Evolutionary conservation across 2,329 filamentous ascomycete species (phyloP).

Genomic region (Beauveria asiatica): DNA sequence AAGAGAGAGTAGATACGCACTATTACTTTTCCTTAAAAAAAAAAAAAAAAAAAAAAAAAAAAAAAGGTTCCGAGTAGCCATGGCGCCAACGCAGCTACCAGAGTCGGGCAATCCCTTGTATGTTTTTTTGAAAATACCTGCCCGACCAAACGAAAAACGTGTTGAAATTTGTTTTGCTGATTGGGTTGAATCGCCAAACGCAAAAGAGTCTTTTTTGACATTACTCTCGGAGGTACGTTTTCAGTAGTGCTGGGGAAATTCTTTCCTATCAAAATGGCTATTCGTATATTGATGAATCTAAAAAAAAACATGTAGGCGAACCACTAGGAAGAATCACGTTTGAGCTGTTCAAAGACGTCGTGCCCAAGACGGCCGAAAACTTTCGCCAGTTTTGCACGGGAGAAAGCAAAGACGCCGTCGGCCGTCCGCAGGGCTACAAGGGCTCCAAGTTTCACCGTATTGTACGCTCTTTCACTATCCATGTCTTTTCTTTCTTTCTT

Average conservation of each 20-base stretch:
- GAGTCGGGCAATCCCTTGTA: slow-evolving; percentile 40
- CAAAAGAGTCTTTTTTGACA: slow-evolving; percentile 60
- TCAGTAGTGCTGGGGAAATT: too few species aligned
- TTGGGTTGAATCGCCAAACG: not conserved
- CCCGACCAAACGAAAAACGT: too few species aligned
- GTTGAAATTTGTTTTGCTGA: not conserved
- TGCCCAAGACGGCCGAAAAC: slow-evolving; percentile 88
- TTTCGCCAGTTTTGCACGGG: slow-evolving; percentile 96
- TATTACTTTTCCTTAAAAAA: too few species aligned
- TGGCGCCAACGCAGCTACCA: slow-evolving; percentile 38
- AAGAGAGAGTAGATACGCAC: too few species aligned
- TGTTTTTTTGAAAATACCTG: slow-evolving; percentile 19
- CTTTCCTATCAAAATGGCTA: too few species aligned
- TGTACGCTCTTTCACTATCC: slow-evolving; percentile 40
- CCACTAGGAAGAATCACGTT: slow-evolving; percentile 81
- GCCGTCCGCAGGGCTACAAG: slow-evolving; percentile 86
- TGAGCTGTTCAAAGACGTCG: slow-evolving; percentile 78
- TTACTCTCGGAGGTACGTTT: slow-evolving; percentile 64
- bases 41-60: too few species aligned
- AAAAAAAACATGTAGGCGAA: slow-evolving; percentile 49
- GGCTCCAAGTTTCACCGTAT: slow-evolving; percentile 90
- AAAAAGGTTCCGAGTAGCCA: slow-evolving; percentile 15
- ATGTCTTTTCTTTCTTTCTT: not conserved
- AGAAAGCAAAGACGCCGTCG: slow-evolving; percentile 70
- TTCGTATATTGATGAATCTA: not conserved